These are phyloP conservation scores for Beauveria bassiana DNA, from an alignment of 2,329 filamentous ascomycete genomes.

Conservation along the genomic window DNA sequence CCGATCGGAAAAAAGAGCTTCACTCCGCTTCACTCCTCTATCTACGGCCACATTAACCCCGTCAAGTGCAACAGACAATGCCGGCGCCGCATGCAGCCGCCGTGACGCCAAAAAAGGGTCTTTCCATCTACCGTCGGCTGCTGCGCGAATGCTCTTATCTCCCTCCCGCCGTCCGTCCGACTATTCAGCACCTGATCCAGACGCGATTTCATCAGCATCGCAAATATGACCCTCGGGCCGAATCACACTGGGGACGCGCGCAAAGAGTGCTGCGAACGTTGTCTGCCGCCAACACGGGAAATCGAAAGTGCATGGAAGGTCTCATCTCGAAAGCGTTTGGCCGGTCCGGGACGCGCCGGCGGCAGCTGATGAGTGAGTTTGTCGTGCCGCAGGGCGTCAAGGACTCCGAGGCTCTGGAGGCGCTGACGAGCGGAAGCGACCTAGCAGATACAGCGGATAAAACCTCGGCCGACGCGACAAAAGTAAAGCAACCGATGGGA, in stretches of 20 bases:
- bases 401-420: slow-evolving; percentile 34
- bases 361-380: slow-evolving; percentile 37
- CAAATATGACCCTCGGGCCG: slow-evolving; percentile 20
- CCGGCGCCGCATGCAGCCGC: not conserved
- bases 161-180: slow-evolving; percentile 40
- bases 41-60: not conserved
- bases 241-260: slow-evolving; percentile 32
- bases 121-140: slow-evolving; percentile 45
- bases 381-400: slow-evolving; percentile 28
- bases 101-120: not conserved
- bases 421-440: slow-evolving; percentile 16
- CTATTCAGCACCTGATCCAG: slow-evolving; percentile 35
- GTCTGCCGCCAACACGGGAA: slow-evolving; percentile 45
- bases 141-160: slow-evolving; percentile 56
- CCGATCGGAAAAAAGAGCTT: not conserved
- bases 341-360: slow-evolving; percentile 42
- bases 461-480: not conserved
- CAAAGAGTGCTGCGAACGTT: slow-evolving; percentile 38
- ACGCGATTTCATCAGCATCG: slow-evolving; percentile 37
- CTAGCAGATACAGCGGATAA: not conserved
- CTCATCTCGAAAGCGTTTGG: slow-evolving; percentile 46
- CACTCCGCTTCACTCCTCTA: not conserved
- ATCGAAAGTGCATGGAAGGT: slow-evolving; percentile 36
- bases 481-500: slow-evolving; percentile 6
- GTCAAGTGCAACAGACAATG: not conserved